Evolutionary conservation across 306 rosid species (phyloP), one percentile per base, ranked within the genome.

Genomic region (Fragaria iinumae): DNA sequence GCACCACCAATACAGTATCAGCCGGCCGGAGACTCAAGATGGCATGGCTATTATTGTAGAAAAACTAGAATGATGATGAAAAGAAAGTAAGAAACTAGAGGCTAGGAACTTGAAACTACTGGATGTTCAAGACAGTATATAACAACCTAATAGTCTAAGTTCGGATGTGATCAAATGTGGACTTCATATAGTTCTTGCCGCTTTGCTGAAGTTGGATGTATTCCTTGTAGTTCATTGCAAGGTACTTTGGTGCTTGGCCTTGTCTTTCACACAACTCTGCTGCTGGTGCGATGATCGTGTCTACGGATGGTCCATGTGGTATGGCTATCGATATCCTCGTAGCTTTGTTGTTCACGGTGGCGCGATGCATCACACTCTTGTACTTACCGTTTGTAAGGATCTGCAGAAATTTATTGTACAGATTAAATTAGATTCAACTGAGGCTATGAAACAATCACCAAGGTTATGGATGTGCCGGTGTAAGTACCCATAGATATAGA

Each of bases 301-400:
- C 90, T 68, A 86, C 34, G 3, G 87, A 71, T 29, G 92, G 93
- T 34, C 83, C 93, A 74, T 79, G 85, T 18, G 77, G 83, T 8
- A 74, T 47, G 44, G 84, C 87, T 59, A 89, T 8, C 0, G 90
- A 86, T 57, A 86, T 86, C 77, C 93, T 86, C 2, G 87, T 86
- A 23, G 81, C 83, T 76, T 74, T 84, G 65, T 69, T 81, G 81
- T 84, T 83, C 71, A 83, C 85, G 17, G 48, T 49, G 32, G 88
- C 93, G 64, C 90, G 69, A 76, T 89, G 90, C 44, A 84, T 23
- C 7, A 84, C 80, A 74, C 90, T 86, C 60, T 74, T 89, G 82
- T 86, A 89, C 74, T 79, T 89, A 1, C 87, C 92, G 50, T 89
- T 89, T 66, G 87, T 84, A 82, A 81, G 9, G 23, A 86, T 72